Evolutionary conservation across 2,329 filamentous ascomycete species (phyloP), one percentile per base, ranked within the genome.

Genomic region (Microcyclospora pomicola): DNA sequence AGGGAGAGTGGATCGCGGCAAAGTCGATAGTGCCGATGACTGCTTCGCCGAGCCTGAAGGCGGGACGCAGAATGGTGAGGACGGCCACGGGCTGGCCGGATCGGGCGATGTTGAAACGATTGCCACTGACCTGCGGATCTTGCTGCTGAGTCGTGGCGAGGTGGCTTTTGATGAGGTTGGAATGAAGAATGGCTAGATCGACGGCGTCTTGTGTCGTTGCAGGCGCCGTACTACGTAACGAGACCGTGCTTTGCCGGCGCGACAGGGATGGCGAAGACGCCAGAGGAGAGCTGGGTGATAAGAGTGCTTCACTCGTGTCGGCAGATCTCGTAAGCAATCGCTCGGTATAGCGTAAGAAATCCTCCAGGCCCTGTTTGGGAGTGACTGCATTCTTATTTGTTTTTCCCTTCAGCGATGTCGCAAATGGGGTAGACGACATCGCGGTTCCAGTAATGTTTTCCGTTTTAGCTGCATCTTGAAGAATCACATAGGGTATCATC

Each of bases 41-140:
- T 0, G 80, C 78, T 59, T 98, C 91, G 41, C 91, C 91, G 1
- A 98, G 68, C 33, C 87, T 74, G 63, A 92, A 95, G 1, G 87
- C 78, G 0, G 91, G 85, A 9, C 91, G 77, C 5, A 87, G 82
- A 27, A 98, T 72, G 62, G 87, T 86, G 39, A 98, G 75, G 5
- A 92, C 84, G 2, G 83, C 88, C 10, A 98, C 87, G n/a, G 79
- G 79, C 39, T 79, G 78, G n/a, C 87, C 87, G 52, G 86, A 87
- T 11, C 88, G 81, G 10, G 88, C 80, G 56, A 98, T 96, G 55
- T 94, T 87, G 57, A 96, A 98, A 30, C 86, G 78, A 52, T 94
- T 95, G n/a, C 80, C 75, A 54, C 82, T 87, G 50, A 85, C 80
- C 9, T 42, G 9, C 34, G 45, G 27, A 28, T 45, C 33, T 33